phyloP scores from a whole-genome alignment of 176 grass and related monocot species.

The Bonia amplexicaulis region DNA sequence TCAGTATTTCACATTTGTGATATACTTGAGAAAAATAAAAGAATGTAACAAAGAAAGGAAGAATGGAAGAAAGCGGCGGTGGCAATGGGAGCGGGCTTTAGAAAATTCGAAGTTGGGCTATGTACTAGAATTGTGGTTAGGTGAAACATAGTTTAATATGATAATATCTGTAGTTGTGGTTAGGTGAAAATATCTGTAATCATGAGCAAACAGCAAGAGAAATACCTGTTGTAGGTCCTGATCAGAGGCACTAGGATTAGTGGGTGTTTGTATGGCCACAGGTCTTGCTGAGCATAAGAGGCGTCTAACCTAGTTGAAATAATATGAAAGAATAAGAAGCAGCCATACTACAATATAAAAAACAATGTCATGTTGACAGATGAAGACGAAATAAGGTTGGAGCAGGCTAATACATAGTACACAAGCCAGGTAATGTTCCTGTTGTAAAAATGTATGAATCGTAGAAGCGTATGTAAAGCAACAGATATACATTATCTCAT shows the following conservation, averaged over 20 bases:
- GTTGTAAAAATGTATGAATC: not conserved
- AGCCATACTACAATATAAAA: not conserved
- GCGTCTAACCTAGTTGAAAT: slow-evolving; percentile 61
- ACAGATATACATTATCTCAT: not conserved
- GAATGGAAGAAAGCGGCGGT: not conserved
- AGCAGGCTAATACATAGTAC: not conserved
- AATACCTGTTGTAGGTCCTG: slow-evolving; percentile 93
- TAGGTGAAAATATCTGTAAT: not conserved
- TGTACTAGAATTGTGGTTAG: not conserved
- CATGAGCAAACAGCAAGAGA: slow-evolving; percentile 17
- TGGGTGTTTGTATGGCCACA: slow-evolving; percentile 74
- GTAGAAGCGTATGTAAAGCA: slow-evolving; percentile 23
- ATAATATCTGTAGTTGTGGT: slow-evolving; percentile 4
- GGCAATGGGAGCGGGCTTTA: not conserved
- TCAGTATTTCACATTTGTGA: not conserved
- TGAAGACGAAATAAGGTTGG: not conserved
- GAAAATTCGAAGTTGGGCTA: slow-evolving; percentile 4
- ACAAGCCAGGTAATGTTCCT: not conserved
- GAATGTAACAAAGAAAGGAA: not conserved
- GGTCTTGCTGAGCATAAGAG: slow-evolving; percentile 87
- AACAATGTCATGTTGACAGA: not conserved
- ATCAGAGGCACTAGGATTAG: slow-evolving; percentile 84
- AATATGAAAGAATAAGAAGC: slow-evolving; percentile 23
- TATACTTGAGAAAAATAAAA: slow-evolving; percentile 19
- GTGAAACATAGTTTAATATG: slow-evolving; percentile 4